Percentiles rank a stretch among this genome's conserved stretches.
These are phyloP conservation scores for Cinchona pubescens DNA, from an alignment of 257 asterid species.

Conservation along the genomic window DNA sequence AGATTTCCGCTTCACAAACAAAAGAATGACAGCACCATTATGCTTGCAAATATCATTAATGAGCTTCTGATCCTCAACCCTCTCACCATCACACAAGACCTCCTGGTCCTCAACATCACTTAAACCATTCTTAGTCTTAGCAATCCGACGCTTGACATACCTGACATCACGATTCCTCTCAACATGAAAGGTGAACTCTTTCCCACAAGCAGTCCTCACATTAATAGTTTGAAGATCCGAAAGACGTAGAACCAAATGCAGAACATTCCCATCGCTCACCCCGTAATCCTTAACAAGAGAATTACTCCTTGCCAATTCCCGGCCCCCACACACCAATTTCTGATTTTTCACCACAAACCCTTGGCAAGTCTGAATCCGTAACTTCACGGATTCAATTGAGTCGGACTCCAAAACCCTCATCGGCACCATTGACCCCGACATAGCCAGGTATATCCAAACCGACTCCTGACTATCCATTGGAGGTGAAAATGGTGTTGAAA, in stretches of 20 bases:
- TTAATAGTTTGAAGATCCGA: constrained; percentile 62
- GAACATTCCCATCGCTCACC: constrained; percentile 65
- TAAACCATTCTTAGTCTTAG: constrained; percentile 35
- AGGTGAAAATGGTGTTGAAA: constrained; percentile 41
- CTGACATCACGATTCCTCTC: constrained; percentile 68
- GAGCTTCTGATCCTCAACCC: constrained; percentile 70
- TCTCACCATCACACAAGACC: constrained; percentile 66
- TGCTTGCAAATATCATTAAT: constrained; percentile 62
- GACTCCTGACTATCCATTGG: constrained; percentile 48
- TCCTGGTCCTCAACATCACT: constrained; percentile 59
- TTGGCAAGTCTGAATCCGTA: constrained; percentile 60
- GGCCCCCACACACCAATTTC: constrained; percentile 76
- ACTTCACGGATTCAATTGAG: constrained; percentile 72
- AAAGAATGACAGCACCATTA: constrained; percentile 74
- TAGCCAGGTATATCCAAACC: constrained; percentile 50
- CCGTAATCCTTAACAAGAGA: constrained; percentile 78
- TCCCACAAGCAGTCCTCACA: constrained; percentile 72
- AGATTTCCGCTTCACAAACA: constrained; percentile 65
- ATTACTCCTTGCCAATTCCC: constrained; percentile 71
- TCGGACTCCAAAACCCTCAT: constrained; percentile 70
- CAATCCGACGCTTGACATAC: constrained; percentile 65
- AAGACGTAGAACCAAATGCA: constrained; percentile 75
- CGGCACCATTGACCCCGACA: constrained; percentile 70
- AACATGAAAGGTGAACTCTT: constrained; percentile 69
- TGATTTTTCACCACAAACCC: constrained; percentile 72